Percentiles rank a stretch among this genome's conserved stretches.
phyloP scores from a whole-genome alignment of 495 filamentous ascomycete genomes.

The Penicillium canescens region DNA sequence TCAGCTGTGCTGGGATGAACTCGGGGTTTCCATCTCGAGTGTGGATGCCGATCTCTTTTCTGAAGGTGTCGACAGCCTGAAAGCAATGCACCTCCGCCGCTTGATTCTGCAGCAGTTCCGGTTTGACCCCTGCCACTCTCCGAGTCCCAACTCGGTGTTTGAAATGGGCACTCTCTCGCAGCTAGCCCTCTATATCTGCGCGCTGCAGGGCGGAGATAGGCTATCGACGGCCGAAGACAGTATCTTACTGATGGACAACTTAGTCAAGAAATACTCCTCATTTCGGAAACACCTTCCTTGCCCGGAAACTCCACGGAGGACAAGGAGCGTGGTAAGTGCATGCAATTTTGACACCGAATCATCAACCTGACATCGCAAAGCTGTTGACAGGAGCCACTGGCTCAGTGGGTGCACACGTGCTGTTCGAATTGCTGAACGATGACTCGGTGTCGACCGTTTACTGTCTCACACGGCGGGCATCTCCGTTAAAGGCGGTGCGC shows the following conservation, averaged over 20 bases:
- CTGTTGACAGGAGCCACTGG: conserved; percentile 63
- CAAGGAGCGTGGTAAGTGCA: conserved; percentile 42
- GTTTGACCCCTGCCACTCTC: conserved; percentile 26
- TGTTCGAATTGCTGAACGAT: conserved; percentile 47
- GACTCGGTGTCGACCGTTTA: conserved; percentile 46
- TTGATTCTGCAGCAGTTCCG: conserved; percentile 48
- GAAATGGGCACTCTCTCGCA: conserved; percentile 48
- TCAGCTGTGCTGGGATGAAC: conserved; percentile 36
- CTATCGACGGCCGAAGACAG: conserved; percentile 26
- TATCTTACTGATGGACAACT: conserved; percentile 35
- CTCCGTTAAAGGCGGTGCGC: conserved; percentile 25
- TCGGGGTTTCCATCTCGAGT: conserved; percentile 40
- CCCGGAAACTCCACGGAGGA: conserved; percentile 16
- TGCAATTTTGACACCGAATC: background rate
- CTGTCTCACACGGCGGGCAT: conserved; percentile 51
- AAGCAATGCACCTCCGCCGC: conserved; percentile 58
- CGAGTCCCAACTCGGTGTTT: conserved; percentile 51
- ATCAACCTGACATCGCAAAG: conserved; percentile 26
- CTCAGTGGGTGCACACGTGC: conserved; percentile 56
- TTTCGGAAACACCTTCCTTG: conserved; percentile 40
- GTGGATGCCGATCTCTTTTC: conserved; percentile 49
- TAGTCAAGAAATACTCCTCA: conserved; percentile 52
- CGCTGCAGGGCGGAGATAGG: conserved; percentile 35
- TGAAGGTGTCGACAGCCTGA: too few species aligned
- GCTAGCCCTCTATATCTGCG: conserved; percentile 46